Evolutionary conservation across 139 green algal genomes (phyloP).

Genomic region (Chlamydomonas urium): DNA sequence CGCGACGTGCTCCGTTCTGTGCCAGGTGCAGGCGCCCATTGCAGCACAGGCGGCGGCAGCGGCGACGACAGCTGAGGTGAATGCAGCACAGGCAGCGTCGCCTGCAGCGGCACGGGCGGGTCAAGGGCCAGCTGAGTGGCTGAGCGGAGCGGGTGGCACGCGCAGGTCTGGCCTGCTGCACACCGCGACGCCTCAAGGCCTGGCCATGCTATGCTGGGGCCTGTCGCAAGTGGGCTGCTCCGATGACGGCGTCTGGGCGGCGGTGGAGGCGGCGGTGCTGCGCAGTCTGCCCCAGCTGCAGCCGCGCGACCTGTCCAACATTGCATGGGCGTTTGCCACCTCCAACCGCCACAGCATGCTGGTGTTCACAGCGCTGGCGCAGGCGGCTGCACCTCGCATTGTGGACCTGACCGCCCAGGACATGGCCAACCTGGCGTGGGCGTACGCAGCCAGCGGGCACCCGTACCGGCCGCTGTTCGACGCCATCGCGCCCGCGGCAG

Average conservation of each 20-base stretch:
- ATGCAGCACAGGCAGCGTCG: not conserved
- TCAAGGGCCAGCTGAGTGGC: not conserved
- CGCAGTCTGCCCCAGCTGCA: not conserved
- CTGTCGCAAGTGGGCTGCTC: constrained; percentile 7
- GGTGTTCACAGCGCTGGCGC: constrained; percentile 14
- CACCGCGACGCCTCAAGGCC: constrained; percentile 5
- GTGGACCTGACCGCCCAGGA: constrained; percentile 22
- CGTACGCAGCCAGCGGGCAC: constrained; percentile 27
- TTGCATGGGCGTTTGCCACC: constrained; percentile 12
- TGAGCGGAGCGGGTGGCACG: not conserved
- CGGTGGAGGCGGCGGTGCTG: not conserved
- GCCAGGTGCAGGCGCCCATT: not conserved
- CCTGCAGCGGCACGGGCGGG: not conserved
- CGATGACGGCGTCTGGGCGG: not conserved
- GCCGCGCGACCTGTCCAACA: constrained; percentile 18
- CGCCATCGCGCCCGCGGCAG: not conserved
- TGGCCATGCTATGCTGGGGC: constrained; percentile 21
- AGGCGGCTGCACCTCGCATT: not conserved
- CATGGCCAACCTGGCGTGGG: constrained; percentile 47
- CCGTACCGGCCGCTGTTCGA: constrained; percentile 21
- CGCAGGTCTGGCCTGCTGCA: not conserved
- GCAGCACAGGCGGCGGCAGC: not conserved
- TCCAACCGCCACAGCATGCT: not conserved
- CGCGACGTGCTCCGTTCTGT: not conserved
- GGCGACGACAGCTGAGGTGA: not conserved